Percentiles rank a stretch among this genome's conserved stretches.
phyloP scores from a whole-genome alignment of 108 stramenopile species.

The Cyclotella cryptica region DNA sequence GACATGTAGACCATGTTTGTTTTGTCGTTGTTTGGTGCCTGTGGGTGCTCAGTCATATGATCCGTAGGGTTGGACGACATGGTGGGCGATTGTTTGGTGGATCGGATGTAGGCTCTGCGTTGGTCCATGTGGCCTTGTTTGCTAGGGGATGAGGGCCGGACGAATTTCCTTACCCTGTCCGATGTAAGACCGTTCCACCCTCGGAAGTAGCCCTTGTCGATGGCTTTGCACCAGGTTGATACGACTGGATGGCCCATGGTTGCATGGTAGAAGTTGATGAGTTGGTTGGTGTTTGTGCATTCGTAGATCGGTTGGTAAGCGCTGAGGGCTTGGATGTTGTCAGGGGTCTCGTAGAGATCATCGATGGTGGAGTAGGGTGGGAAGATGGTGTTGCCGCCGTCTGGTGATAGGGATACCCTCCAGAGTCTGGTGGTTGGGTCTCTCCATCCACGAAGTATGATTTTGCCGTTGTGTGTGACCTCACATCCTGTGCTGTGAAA shows the following conservation, averaged over 20 bases:
- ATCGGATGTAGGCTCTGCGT: slow-evolving; percentile 7
- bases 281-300: background rate
- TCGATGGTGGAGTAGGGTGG: background rate
- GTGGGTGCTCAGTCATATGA: background rate
- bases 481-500: background rate
- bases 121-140: slow-evolving; percentile 48
- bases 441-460: background rate
- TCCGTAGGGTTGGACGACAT: background rate
- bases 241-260: background rate
- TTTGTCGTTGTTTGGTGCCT: slow-evolving; percentile 5
- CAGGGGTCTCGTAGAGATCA: background rate
- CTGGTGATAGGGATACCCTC: background rate
- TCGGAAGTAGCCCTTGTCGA: slow-evolving; percentile 11
- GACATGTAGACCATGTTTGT: slow-evolving; percentile 29
- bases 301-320: background rate
- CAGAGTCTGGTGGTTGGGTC: background rate
- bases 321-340: background rate
- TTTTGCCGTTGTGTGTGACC: background rate
- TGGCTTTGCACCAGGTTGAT: background rate
- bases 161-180: background rate
- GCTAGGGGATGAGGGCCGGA: slow-evolving; percentile 20
- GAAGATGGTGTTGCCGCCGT: background rate
- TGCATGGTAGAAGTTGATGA: background rate
- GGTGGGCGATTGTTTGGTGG: slow-evolving; percentile 26
- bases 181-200: slow-evolving; percentile 37